Evolutionary conservation across 306 rosid species (phyloP), one percentile per base, ranked within the genome.

Genomic region (Gillenia trifoliata): DNA sequence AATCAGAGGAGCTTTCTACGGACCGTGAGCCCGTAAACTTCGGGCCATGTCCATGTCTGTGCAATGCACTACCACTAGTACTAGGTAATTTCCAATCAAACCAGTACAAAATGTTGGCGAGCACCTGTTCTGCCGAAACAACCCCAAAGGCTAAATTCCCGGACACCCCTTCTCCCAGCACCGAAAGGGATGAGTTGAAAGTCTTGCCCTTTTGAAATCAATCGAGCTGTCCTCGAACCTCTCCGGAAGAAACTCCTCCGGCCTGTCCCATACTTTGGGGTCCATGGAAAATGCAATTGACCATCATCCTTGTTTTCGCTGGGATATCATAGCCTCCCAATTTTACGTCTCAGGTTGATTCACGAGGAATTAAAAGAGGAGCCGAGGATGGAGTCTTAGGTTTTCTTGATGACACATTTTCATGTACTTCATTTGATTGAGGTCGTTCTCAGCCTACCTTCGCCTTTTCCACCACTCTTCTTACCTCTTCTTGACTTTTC

Each of bases 401-500:
- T 73, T 73, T 64, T 92, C 96, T 81, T 90, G 7, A 84, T 10
- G 0, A 84, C 79, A 43, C 87, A 83, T 17, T 87, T n/a, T 82
- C 26, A 93, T 55, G 76, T 84, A 90, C 4, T 29, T 64, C 90
- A 90, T 90, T 65, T 80, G 55, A 6, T 30, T 63, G 3, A 86
- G 9, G 20, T 83, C 88, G 1, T 43, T 7, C 40, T 64, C 71
- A 6, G n/a, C 83, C 90, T 3, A 90, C 56, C 29, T 76, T 79
- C 31, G 71, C 10, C 76, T 79, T 89, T 0, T 70, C 91, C 6
- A 83, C 86, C 3, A 89, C 68, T 19, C 71, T 81, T 74, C 98
- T 87, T 29, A 87, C 79, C 19, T 90, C 93, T 74, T 85, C 83
- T 22, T 89, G 89, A 72, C 90, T 70, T 87, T 84, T 77, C 88